Conservation (phyloP, 2,329 filamentous ascomycete genomes). For the Parastagonospora avenae region DNA sequence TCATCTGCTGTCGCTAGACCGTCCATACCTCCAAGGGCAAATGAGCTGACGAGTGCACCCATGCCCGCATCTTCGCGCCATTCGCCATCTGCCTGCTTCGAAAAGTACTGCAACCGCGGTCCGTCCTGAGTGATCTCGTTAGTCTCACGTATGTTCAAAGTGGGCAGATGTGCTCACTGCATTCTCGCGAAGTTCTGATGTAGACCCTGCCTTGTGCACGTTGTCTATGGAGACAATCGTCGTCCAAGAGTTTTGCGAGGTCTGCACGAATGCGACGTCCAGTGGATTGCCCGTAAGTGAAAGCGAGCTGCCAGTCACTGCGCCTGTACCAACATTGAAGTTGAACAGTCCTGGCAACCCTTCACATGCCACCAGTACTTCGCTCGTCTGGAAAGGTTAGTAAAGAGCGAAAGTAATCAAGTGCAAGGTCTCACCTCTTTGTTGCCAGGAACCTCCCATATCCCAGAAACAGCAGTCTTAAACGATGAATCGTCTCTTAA, state of each 20-base stretch:
- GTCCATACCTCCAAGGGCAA: constrained; percentile 14
- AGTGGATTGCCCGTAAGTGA: constrained; percentile 69
- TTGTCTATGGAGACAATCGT: constrained; percentile 60
- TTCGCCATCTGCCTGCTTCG: constrained; percentile 19
- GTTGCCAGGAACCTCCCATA: constrained; percentile 50
- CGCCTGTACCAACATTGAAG: constrained; percentile 57
- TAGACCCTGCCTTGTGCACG: constrained; percentile 58
- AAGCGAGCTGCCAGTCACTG: constrained; percentile 50
- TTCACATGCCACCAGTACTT: constrained; percentile 51
- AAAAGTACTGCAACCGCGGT: constrained; percentile 34
- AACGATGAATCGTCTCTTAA: constrained; percentile 20
- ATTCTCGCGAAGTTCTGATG: constrained; percentile 42
- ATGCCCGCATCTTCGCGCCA: constrained; percentile 30
- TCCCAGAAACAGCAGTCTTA: constrained; percentile 57
- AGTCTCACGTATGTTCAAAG: neutral
- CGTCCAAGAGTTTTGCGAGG: constrained; percentile 10
- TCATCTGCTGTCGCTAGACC: constrained; percentile 30
- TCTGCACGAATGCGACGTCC: constrained; percentile 51
- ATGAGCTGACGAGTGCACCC: constrained; percentile 20
- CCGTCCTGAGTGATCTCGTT: constrained; percentile 11
- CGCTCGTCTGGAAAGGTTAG: constrained; percentile 23
- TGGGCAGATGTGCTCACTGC: constrained; percentile 27
- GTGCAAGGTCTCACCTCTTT: constrained; percentile 50
- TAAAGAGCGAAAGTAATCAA: neutral
- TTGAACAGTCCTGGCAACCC: constrained; percentile 66